Conservation (phyloP, 306 rosid genomes). For the Lagenaria siceraria region DNA sequence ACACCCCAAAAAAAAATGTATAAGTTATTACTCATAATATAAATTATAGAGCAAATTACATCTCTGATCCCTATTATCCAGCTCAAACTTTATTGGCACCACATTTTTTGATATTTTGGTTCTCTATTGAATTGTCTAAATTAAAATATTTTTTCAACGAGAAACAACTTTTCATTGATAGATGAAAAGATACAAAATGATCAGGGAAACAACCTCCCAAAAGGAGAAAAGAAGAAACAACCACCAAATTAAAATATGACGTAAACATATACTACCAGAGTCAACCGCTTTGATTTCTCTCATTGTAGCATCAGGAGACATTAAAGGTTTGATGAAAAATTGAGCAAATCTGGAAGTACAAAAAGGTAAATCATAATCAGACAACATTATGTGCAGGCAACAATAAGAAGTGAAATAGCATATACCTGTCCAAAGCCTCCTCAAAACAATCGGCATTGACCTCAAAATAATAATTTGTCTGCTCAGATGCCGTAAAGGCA, state of each 20-base stretch:
- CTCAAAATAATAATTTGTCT: slow-evolving; percentile 72
- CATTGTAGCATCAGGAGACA: slow-evolving; percentile 91
- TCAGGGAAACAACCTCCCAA: too few species aligned
- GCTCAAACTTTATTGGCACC: too few species aligned
- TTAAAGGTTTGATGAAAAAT: slow-evolving; percentile 85
- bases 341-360: slow-evolving; percentile 59
- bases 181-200: too few species aligned
- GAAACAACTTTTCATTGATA: too few species aligned
- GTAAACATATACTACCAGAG: slow-evolving; percentile 53
- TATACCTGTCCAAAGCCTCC: slow-evolving; percentile 89
- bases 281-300: slow-evolving; percentile 98
- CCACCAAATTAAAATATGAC: neutral
- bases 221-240: too few species aligned
- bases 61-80: neutral
- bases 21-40: neutral
- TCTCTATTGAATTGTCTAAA: too few species aligned
- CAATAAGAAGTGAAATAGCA: slow-evolving; percentile 8
- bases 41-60: neutral
- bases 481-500: slow-evolving; percentile 62
- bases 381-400: neutral
- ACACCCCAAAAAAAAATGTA: slow-evolving; percentile 1
- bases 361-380: neutral
- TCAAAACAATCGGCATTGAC: slow-evolving; percentile 73
- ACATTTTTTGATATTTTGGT: too few species aligned
- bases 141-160: too few species aligned